Evolutionary conservation across 2,329 filamentous ascomycete genomes (phyloP).

Genomic region (Sarocladium brachiariae): DNA sequence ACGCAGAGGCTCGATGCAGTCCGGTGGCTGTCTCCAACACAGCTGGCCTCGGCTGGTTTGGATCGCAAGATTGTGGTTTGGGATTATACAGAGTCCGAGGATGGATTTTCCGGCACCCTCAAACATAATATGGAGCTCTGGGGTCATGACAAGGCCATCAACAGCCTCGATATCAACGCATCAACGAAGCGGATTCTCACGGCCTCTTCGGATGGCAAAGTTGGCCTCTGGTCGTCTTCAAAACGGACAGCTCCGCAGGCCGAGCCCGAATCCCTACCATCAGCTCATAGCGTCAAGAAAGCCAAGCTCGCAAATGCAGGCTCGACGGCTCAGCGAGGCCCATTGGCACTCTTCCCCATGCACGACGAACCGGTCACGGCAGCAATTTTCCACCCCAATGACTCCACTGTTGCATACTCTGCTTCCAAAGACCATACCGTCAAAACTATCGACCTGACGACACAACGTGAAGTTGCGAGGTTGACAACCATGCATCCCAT

Average conservation of each 20-base stretch:
- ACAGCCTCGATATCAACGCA: constrained; percentile 67
- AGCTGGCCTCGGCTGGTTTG: constrained; percentile 75
- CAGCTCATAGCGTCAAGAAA: constrained; percentile 64
- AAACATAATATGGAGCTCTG: constrained; percentile 75
- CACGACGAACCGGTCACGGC: constrained; percentile 72
- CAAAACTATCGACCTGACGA: constrained; percentile 85
- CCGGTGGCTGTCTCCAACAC: constrained; percentile 70
- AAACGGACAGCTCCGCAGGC: constrained; percentile 70
- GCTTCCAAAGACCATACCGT: constrained; percentile 86
- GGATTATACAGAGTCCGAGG: constrained; percentile 69
- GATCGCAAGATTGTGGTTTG: constrained; percentile 84
- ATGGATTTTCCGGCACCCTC: constrained; percentile 53
- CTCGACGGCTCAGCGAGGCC: constrained; percentile 64
- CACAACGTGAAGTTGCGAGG: constrained; percentile 69
- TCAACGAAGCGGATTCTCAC: constrained; percentile 74
- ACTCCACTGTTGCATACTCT: constrained; percentile 85
- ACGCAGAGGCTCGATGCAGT: constrained; percentile 72
- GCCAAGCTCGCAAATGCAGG: constrained; percentile 52
- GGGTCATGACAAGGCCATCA: constrained; percentile 70
- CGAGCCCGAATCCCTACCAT: constrained; percentile 61
- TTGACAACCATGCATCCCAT: constrained; percentile 79
- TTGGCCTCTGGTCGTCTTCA: constrained; percentile 85
- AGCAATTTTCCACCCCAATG: constrained; percentile 76
- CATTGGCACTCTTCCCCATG: constrained; percentile 64
- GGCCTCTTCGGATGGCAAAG: constrained; percentile 71